A percentile compares a stretch with the other conserved stretches of the same genome.
These are phyloP conservation scores for Xerocomus cyaneibrunnescens DNA, from an alignment of 1,284 basidiomycete species.

Conservation along the genomic window DNA sequence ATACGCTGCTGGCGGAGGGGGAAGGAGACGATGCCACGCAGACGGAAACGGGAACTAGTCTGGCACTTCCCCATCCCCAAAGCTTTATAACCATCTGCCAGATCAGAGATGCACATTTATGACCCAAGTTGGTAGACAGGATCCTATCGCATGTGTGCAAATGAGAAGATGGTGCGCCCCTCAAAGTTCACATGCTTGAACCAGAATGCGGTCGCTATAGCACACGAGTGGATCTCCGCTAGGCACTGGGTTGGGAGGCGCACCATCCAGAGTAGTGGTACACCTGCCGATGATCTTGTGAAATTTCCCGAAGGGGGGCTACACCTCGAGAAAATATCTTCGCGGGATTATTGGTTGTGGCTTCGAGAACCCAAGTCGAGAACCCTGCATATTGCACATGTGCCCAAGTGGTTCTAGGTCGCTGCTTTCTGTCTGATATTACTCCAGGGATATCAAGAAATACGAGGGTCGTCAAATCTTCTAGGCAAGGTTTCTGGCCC, in stretches of 20 bases:
- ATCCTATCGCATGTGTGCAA: not conserved
- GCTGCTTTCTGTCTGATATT: too few species aligned
- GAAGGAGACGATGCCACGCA: slow-evolving; percentile 1
- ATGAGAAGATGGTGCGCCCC: not conserved
- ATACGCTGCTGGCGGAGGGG: not conserved
- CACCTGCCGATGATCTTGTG: slow-evolving; percentile 14
- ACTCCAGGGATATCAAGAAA: not conserved
- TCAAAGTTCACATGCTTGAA: slow-evolving; percentile 9
- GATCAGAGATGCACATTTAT: not conserved
- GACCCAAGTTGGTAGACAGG: not conserved
- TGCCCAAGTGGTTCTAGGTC: not conserved
- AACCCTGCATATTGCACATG: not conserved
- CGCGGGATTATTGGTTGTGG: not conserved
- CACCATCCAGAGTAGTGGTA: slow-evolving; percentile 14
- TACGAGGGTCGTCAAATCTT: not conserved
- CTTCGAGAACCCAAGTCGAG: not conserved
- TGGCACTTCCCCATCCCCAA: not conserved
- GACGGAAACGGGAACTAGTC: not conserved
- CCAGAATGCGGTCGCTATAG: slow-evolving; percentile 3
- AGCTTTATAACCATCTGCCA: slow-evolving; percentile 21
- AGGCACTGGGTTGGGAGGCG: slow-evolving; percentile 13
- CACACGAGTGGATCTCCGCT: not conserved
- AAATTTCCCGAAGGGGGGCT: not conserved
- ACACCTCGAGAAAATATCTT: not conserved
- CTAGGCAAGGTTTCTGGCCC: not conserved